Percentiles rank a stretch among this genome's conserved stretches.
phyloP scores from a whole-genome alignment of 192 early-diverging fungal genomes.

The Thamnidium elegans region DNA sequence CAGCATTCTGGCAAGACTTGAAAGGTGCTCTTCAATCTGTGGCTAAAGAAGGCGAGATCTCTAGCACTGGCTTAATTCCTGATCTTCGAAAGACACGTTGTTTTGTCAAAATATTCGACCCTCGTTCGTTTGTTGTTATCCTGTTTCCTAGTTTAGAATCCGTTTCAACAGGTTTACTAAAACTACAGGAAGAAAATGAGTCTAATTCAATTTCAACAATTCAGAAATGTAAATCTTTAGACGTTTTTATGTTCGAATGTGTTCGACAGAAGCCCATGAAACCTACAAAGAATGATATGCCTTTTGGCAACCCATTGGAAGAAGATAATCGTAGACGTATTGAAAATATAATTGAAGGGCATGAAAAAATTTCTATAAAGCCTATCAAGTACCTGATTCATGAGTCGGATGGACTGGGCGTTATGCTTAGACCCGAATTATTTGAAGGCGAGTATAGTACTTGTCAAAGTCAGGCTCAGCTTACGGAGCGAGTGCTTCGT shows the following conservation, averaged over 20 bases:
- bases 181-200: neutral
- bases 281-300: constrained; percentile 15
- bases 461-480: neutral
- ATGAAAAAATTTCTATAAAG: constrained; percentile 9
- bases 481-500: constrained; percentile 24
- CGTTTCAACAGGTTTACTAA: constrained; percentile 26
- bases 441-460: constrained; percentile 20
- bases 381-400: constrained; percentile 16
- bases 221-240: constrained; percentile 9
- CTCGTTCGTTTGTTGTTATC: constrained; percentile 45
- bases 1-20: constrained; percentile 38
- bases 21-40: constrained; percentile 32
- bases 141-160: constrained; percentile 40
- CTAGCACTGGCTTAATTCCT: constrained; percentile 27
- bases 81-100: constrained; percentile 46
- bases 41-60: constrained; percentile 21
- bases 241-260: constrained; percentile 50
- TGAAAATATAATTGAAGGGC: neutral
- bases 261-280: constrained; percentile 43
- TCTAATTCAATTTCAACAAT: constrained; percentile 24
- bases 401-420: constrained; percentile 24
- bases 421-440: constrained; percentile 18
- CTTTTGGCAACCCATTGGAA: constrained; percentile 2
- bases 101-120: constrained; percentile 49
- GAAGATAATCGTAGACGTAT: constrained; percentile 13